phyloP scores from a whole-genome alignment of 169 alveolate genomes.

The Eimeria maxima region DNA sequence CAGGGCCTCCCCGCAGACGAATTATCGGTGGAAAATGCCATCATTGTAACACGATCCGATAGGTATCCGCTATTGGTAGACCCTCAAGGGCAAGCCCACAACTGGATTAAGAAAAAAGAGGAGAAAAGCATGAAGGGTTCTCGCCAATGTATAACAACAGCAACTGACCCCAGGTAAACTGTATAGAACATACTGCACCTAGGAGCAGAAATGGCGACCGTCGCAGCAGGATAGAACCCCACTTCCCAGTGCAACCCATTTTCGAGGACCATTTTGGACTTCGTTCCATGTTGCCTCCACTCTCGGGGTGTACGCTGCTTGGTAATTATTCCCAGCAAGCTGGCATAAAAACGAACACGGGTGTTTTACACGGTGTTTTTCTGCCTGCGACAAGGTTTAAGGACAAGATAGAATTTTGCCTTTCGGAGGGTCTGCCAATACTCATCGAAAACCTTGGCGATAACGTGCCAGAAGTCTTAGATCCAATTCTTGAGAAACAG shows the following conservation, averaged over 20 bases:
- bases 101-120: conserved; percentile 96
- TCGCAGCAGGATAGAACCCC: not conserved
- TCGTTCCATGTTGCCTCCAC: not conserved
- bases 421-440: conserved; percentile 95
- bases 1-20: conserved; percentile 97
- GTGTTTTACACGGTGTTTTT: too few relatives aligned
- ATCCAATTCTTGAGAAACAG: conserved; percentile 97
- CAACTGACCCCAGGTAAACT: conserved; percentile 86
- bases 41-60: conserved; percentile 95
- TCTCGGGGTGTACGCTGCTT: not conserved
- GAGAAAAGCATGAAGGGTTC: conserved; percentile 87
- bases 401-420: conserved; percentile 95
- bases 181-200: not conserved
- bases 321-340: not conserved
- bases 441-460: conserved; percentile 97
- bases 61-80: conserved; percentile 98
- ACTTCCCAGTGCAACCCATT: not conserved
- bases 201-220: not conserved
- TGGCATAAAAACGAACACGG: not conserved
- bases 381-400: conserved; percentile 89
- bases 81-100: conserved; percentile 97
- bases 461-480: conserved; percentile 97
- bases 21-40: conserved; percentile 97
- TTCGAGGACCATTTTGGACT: not conserved
- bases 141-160: conserved; percentile 93